Conservation (phyloP, 257 asterid genomes). For the Solanum bulbocastanum region DNA sequence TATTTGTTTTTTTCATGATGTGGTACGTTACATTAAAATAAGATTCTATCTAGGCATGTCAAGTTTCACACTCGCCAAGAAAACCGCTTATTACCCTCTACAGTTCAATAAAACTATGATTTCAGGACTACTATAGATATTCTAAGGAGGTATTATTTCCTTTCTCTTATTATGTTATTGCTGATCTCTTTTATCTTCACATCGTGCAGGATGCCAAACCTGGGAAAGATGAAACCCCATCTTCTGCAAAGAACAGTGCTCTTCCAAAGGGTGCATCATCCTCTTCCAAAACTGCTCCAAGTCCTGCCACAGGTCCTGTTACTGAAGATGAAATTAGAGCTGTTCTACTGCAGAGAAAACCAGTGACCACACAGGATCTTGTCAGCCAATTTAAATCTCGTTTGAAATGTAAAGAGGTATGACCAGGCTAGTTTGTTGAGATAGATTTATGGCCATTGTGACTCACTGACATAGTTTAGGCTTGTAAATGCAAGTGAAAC, state of each 20-base stretch:
- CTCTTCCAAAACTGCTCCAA: constrained; percentile 38
- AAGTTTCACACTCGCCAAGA: not conserved
- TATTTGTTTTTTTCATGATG: not conserved
- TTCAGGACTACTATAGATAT: not conserved
- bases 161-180: not conserved
- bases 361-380: constrained; percentile 86
- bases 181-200: not conserved
- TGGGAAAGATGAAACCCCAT: constrained; percentile 43
- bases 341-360: constrained; percentile 50
- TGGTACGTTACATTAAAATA: not conserved
- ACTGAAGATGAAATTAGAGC: constrained; percentile 88
- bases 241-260: constrained; percentile 32
- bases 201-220: constrained; percentile 53
- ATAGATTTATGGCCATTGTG: not conserved
- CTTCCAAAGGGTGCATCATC: constrained; percentile 45
- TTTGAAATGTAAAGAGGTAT: constrained; percentile 73
- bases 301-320: constrained; percentile 61
- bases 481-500: not conserved
- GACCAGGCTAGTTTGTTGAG: not conserved
- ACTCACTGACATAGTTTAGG: not conserved
- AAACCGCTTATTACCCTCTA: not conserved
- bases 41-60: not conserved
- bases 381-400: constrained; percentile 84
- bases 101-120: not conserved
- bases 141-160: not conserved